Conservation (phyloP, 495 filamentous ascomycete species). For the Aspergillus carlsbadensis region DNA sequence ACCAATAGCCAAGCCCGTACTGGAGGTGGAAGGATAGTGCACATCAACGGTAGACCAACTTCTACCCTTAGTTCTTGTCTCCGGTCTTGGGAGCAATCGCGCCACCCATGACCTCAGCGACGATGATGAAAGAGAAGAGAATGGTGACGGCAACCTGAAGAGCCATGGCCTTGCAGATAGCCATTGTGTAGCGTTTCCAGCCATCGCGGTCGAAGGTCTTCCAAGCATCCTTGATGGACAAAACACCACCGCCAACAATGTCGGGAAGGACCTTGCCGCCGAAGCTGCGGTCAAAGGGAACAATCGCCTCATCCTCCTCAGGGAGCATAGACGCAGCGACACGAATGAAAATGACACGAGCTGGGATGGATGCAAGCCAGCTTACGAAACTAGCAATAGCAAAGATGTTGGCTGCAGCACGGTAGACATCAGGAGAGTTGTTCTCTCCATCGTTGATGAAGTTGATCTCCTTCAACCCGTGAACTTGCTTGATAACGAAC, state of each 20-base stretch:
- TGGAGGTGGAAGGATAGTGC: not conserved
- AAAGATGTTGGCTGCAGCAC: constrained; percentile 33
- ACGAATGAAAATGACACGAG: constrained; percentile 60
- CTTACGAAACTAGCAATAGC: constrained; percentile 35
- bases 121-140: constrained; percentile 38
- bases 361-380: constrained; percentile 59
- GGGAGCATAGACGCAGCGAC: constrained; percentile 71
- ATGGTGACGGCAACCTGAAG: constrained; percentile 47
- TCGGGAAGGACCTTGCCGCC: constrained; percentile 57
- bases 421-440: constrained; percentile 15
- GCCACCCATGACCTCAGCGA: constrained; percentile 33
- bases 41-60: not conserved
- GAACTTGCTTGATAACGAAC: constrained; percentile 27
- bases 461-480: constrained; percentile 27
- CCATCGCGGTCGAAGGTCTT: constrained; percentile 64
- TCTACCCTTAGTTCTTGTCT: not conserved
- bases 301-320: constrained; percentile 67
- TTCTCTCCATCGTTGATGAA: constrained; percentile 9
- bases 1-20: not conserved
- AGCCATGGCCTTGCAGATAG: constrained; percentile 64
- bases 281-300: constrained; percentile 74
- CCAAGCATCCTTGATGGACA: constrained; percentile 71
- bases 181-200: constrained; percentile 63
- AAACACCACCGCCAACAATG: constrained; percentile 66
- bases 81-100: constrained; percentile 3